Base-by-base conservation (phyloP, 257 asterid species). In the Fraxinus quadrangulata region DNA sequence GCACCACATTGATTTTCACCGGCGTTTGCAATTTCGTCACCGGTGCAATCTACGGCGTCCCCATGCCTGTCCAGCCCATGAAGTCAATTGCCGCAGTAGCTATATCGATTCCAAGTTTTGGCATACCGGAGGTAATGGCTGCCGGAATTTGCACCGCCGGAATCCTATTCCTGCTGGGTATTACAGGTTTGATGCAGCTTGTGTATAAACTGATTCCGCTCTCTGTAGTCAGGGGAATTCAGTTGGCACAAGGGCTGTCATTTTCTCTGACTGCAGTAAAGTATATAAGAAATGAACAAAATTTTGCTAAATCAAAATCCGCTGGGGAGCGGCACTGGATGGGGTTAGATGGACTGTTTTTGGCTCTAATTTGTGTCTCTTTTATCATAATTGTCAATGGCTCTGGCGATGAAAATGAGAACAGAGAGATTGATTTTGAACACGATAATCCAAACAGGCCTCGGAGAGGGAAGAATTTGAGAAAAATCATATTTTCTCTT, bases 11-110 rank as follows among this genome's bases (percentile, higher is more conserved):
- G 66, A 87, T 93, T 24, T 90, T 93, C 87, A 93, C 96, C 28
- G 97, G 98, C 2, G 61, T 84, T 3, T 91, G 85, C 84, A 92
- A 92, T 71, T 80, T 83, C 40, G 84, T 85, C n/a, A 90, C 97
- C 2, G 96, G 96, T 45, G 88, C 90, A 36, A 68, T 90, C 56
- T 92, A 92, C 68, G 96, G 97, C 1, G 91, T 92, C 67, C 96
- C 97, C 11, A 90, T 92, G 97, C 96, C 96, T 0, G 96, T 92
- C 40, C 94, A 92, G 87, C 97, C 97, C 16, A 90, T 92, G 97
- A 92, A 92, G 68, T 90, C 97, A 5, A 92, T 92, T 3, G 94
- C 97, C n/a, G 98, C 97, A 8, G 97, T 76, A 5, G 97, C 97
- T 59, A 86, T 91, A 59, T 83, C 96, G 34, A 73, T 79, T 51